Base-by-base conservation (phyloP, 345 rosid species). In the Arabidopsis thaliana region DNA sequence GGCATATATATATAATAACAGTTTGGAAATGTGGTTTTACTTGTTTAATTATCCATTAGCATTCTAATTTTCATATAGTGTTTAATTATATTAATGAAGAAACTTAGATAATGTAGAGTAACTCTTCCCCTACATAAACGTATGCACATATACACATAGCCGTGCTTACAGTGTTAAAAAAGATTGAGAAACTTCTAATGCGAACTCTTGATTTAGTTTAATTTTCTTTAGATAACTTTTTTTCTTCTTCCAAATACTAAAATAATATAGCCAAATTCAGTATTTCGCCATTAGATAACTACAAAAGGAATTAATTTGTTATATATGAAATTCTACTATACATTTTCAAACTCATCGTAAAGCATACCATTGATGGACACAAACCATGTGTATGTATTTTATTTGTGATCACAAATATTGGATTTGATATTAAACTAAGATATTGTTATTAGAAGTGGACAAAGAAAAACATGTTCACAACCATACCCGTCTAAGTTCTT, bases 391-490 rank as follows among this genome's bases (percentile, higher is more conserved):
- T 48, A 20, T 20, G 60, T 16, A 46, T 61, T 32, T 30, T 12
- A 59, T 38, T 20, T 49, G 25, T 30, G 53, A 25, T 58, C 13
- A 75, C 37, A 68, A 67, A 25, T 28, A 32, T 51, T 32, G 69
- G 59, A 62, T 61, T 41, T 69, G 56, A 60, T 25, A 67, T 51
- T 44, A 69, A 44, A 53, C 51, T 7, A 69, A 69, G 25, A 42
- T 60, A 55, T 34, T 32, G 36, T n/a, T 24, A 51, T 42, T 48
- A 58, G 72, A 78, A 70, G 42, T 84, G 79, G 87, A 85, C 87
- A 84, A 79, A 65, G 41, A 48, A 68, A 74, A 81, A 71, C 86
- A 81, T 84, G 82, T 75, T 80, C 77, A 74, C 73, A 75, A 59
- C 80, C 79, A 60, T 78, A 78, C 59, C 78, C 77, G 72, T 80